Evolutionary conservation across 768 basidiomycete genomes (phyloP).

Genomic region (Myochromella boudieri): DNA sequence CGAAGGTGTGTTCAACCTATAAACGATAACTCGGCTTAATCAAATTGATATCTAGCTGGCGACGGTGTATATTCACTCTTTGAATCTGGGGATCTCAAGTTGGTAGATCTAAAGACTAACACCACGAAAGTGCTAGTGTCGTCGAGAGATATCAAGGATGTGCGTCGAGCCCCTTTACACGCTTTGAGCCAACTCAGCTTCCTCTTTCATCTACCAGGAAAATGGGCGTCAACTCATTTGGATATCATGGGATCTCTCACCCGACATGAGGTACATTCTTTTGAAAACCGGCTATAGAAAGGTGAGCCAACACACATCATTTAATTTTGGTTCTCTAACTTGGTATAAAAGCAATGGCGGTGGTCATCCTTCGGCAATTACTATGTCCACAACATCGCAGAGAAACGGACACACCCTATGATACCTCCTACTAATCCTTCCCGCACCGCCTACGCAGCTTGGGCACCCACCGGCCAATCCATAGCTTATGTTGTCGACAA

Average conservation of each 20-base stretch:
- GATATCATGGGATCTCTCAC: slow-evolving; percentile 77
- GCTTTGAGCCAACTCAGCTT: not conserved
- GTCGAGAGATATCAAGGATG: slow-evolving; percentile 61
- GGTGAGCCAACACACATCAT: slow-evolving; percentile 34
- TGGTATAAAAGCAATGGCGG: slow-evolving; percentile 81
- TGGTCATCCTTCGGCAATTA: slow-evolving; percentile 90
- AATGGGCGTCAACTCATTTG: slow-evolving; percentile 50
- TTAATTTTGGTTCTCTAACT: too few species aligned
- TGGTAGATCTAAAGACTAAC: slow-evolving; percentile 82
- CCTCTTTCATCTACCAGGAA: slow-evolving; percentile 40
- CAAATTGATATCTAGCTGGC: slow-evolving; percentile 55
- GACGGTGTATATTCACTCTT: slow-evolving; percentile 87
- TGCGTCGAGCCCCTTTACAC: slow-evolving; percentile 28
- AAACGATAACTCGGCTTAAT: not conserved
- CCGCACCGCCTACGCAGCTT: slow-evolving; percentile 74
- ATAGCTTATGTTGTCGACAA: slow-evolving; percentile 87
- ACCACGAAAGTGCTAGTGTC: slow-evolving; percentile 61
- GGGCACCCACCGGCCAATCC: slow-evolving; percentile 83
- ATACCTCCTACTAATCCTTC: slow-evolving; percentile 69
- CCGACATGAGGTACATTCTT: slow-evolving; percentile 89
- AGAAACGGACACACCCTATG: slow-evolving; percentile 69
- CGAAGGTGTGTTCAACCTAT: slow-evolving; percentile 61
- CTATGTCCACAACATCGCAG: slow-evolving; percentile 80
- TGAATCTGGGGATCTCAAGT: slow-evolving; percentile 63
- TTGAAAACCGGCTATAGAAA: slow-evolving; percentile 75